Evolutionary conservation across 2,329 filamentous ascomycete species (phyloP).

Genomic region (Sarocladium kiliense): DNA sequence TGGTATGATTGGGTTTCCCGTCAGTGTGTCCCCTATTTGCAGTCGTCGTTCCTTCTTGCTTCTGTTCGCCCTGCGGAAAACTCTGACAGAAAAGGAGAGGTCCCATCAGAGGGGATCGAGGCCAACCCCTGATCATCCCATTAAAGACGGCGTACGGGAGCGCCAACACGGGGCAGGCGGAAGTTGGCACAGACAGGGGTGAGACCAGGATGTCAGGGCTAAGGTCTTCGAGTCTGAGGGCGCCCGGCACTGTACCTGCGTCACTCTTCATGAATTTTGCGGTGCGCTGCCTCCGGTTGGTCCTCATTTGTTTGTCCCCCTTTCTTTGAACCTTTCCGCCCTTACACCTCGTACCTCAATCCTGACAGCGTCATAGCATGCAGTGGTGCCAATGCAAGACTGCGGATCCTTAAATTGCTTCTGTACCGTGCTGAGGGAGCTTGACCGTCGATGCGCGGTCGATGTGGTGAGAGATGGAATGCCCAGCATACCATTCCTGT

Average conservation of each 20-base stretch:
- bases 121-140: slow-evolving; percentile 7
- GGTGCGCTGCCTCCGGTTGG: slow-evolving; percentile 1
- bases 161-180: slow-evolving; percentile 6
- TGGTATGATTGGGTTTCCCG: not conserved
- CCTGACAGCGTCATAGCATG: not conserved
- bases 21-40: not conserved
- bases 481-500: not conserved
- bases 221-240: not conserved
- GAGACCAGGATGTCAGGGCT: slow-evolving; percentile 6
- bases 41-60: not conserved
- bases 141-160: slow-evolving; percentile 7
- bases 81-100: slow-evolving; percentile 1
- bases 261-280: not conserved
- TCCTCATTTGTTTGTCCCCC: not conserved
- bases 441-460: too few species aligned
- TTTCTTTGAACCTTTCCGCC: not conserved
- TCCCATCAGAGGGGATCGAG: slow-evolving; percentile 4
- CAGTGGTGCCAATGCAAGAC: not conserved
- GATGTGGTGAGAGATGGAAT: too few species aligned
- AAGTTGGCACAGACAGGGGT: slow-evolving; percentile 8
- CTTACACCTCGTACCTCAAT: not conserved
- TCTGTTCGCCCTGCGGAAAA: not conserved
- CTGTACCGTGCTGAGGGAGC: too few species aligned
- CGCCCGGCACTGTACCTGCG: not conserved
- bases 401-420: not conserved